phyloP scores from a whole-genome alignment of 768 basidiomycete species.

The Lactarius sp. region DNA sequence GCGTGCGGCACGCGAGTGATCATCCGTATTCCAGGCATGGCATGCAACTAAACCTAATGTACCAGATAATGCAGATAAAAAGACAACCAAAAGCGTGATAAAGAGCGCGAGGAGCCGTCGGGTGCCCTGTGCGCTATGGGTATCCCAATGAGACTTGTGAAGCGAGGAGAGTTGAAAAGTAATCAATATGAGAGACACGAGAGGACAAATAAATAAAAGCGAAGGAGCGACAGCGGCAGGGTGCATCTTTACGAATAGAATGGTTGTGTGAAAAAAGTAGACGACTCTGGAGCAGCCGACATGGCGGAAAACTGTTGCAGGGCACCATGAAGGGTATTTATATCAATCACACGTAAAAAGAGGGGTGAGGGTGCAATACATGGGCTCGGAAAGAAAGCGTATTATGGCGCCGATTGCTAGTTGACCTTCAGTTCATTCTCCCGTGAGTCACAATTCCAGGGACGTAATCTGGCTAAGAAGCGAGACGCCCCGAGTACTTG shows the following conservation, averaged over 20 bases:
- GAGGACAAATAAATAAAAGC: constrained; percentile 15
- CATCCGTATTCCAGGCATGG: neutral
- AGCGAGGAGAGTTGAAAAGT: constrained; percentile 4
- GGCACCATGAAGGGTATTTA: neutral
- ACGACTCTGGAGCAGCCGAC: constrained; percentile 11
- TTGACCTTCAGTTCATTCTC: neutral
- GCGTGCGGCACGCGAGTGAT: constrained; percentile 7
- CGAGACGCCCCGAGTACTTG: neutral
- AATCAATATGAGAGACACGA: constrained; percentile 10
- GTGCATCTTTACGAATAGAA: constrained; percentile 7
- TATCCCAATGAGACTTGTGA: constrained; percentile 14
- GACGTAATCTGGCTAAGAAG: constrained; percentile 22
- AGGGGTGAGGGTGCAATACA: neutral
- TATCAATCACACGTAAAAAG: constrained; percentile 6
- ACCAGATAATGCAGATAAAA: constrained; percentile 11
- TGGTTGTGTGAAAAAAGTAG: constrained; percentile 6
- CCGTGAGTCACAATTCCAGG: neutral
- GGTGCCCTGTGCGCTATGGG: constrained; percentile 5
- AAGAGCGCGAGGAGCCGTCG: constrained; percentile 15
- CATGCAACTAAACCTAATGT: constrained; percentile 13
- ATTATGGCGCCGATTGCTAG: neutral
- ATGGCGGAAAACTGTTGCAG: neutral
- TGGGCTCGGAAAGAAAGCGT: constrained; percentile 1
- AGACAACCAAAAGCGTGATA: constrained; percentile 1
- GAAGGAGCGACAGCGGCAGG: constrained; percentile 18